These are phyloP conservation scores for Salmacisia buchloeana DNA, from an alignment of 1,284 basidiomycete genomes.

Conservation along the genomic window DNA sequence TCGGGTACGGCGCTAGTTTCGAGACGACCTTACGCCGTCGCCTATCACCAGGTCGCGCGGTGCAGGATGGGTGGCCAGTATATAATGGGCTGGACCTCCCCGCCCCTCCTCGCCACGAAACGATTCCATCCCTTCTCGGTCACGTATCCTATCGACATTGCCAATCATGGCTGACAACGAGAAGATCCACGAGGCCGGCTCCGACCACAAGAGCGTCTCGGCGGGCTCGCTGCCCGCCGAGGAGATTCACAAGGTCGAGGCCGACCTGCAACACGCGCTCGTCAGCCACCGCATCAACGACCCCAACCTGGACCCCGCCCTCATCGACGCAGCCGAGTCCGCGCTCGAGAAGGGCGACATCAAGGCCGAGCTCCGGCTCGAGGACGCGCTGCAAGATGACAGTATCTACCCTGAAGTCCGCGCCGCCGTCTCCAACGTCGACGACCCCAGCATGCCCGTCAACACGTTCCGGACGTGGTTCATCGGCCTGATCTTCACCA, in stretches of 20 bases:
- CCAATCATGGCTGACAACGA: no score
- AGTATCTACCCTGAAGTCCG: constrained; percentile 44
- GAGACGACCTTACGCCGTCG: no score
- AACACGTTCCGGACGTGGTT: constrained; percentile 39
- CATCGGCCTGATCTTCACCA: constrained; percentile 31
- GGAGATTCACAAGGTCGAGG: constrained; percentile 10
- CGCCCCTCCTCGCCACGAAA: no score
- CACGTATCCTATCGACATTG: no score
- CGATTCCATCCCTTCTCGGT: no score
- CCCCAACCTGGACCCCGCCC: constrained; percentile 19
- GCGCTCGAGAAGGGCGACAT: constrained; percentile 19
- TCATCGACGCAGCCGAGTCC: constrained; percentile 17
- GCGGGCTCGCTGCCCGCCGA: background rate
- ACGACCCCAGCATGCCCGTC: constrained; percentile 38
- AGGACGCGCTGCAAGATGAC: constrained; percentile 30
- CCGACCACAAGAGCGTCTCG: no score
- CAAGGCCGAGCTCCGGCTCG: constrained; percentile 18
- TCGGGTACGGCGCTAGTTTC: no score
- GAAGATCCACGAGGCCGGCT: no score
- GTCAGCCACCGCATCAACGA: constrained; percentile 17
- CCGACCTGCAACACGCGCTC: constrained; percentile 6
- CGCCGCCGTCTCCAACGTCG: constrained; percentile 41
- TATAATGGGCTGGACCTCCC: no score
- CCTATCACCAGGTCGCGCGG: no score
- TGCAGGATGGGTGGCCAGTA: no score